Percentiles rank a stretch among this genome's conserved stretches.
Evolutionary conservation across 345 rosid species (phyloP).

Genomic region (Alliaria petiolata): DNA sequence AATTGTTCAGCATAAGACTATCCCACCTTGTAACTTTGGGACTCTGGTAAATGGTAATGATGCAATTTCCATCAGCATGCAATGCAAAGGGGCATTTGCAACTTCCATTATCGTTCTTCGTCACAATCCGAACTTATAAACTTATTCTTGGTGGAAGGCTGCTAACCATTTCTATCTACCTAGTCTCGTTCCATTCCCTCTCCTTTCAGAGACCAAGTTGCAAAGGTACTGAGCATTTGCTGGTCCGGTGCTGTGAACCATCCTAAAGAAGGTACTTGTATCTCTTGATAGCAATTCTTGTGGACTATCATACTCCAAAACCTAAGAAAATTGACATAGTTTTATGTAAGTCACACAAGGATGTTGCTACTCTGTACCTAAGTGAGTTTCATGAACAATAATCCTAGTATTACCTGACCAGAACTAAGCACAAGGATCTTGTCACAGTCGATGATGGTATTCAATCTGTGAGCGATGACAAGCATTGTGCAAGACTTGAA

Average conservation of each 20-base stretch:
- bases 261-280: constrained; percentile 56
- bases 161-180: background rate
- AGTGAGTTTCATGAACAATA: background rate
- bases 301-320: constrained; percentile 68
- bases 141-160: constrained; percentile 5
- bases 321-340: constrained; percentile 37
- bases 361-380: background rate
- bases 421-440: constrained; percentile 79
- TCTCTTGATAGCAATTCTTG: constrained; percentile 58
- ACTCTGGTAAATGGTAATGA: background rate
- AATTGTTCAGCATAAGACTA: background rate
- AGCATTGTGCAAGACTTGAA: constrained; percentile 86
- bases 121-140: background rate
- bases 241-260: constrained; percentile 76
- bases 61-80: background rate
- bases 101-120: background rate
- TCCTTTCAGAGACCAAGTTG: constrained; percentile 47
- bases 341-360: background rate
- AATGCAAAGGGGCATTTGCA: background rate
- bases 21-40: background rate
- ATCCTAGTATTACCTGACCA: constrained; percentile 55
- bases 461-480: constrained; percentile 83
- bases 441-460: constrained; percentile 79
- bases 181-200: constrained; percentile 6
- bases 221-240: constrained; percentile 70